phyloP scores from a whole-genome alignment of 805 yeast species.

The Saturnispora hagleri region DNA sequence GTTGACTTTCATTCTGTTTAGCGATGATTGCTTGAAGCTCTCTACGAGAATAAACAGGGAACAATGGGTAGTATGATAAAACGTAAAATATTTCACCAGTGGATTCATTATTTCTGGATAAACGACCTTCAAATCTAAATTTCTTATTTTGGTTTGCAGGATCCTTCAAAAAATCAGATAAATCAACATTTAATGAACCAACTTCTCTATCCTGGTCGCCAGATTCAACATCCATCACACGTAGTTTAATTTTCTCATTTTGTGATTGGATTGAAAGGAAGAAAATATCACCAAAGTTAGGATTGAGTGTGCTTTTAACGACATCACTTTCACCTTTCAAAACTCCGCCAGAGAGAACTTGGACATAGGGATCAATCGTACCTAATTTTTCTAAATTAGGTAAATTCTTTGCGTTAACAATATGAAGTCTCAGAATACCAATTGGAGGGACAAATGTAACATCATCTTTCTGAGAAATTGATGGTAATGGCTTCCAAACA shows the following conservation, averaged over 20 bases:
- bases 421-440: slow-evolving; percentile 55
- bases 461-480: slow-evolving; percentile 38
- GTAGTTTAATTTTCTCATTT: slow-evolving; percentile 48
- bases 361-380: slow-evolving; percentile 66
- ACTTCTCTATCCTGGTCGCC: slow-evolving; percentile 51
- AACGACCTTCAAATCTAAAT: slow-evolving; percentile 5
- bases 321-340: slow-evolving; percentile 45
- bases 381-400: slow-evolving; percentile 58
- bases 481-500: slow-evolving; percentile 61
- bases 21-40: slow-evolving; percentile 42
- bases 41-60: slow-evolving; percentile 51
- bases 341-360: slow-evolving; percentile 49
- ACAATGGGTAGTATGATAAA: slow-evolving; percentile 55
- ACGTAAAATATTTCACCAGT: slow-evolving; percentile 46
- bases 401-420: slow-evolving; percentile 44
- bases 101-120: slow-evolving; percentile 11
- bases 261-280: slow-evolving; percentile 55
- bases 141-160: slow-evolving; percentile 11
- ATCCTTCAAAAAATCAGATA: slow-evolving; percentile 8
- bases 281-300: slow-evolving; percentile 48
- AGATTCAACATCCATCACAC: slow-evolving; percentile 59
- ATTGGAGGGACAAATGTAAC: slow-evolving; percentile 46
- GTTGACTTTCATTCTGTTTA: slow-evolving; percentile 29
- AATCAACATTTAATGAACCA: slow-evolving; percentile 43
- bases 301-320: slow-evolving; percentile 44